Evolutionary conservation across 73 alveolate species (phyloP).

Genomic region (Paramecium primaurelia): DNA sequence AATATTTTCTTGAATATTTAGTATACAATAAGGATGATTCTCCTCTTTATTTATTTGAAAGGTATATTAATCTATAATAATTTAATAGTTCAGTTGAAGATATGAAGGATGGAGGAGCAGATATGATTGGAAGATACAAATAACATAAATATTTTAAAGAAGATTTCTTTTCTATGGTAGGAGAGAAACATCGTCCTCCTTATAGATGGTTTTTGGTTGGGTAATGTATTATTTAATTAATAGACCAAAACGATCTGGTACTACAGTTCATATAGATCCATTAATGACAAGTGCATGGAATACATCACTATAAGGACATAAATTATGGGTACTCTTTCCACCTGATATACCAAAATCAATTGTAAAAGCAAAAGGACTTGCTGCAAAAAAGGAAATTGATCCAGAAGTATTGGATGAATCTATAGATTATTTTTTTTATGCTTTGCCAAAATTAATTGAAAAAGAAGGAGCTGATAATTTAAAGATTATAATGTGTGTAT

Average conservation of each 20-base stretch:
- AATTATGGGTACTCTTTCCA: constrained; percentile 79
- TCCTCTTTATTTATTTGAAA: constrained; percentile 81
- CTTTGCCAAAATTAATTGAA: constrained; percentile 67
- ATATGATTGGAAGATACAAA: constrained; percentile 67
- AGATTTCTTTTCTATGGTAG: constrained; percentile 62
- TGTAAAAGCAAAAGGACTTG: constrained; percentile 64
- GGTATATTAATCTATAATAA: not conserved
- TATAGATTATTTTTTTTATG: constrained; percentile 71
- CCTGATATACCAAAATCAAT: constrained; percentile 66
- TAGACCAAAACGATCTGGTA: constrained; percentile 83
- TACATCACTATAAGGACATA: constrained; percentile 76
- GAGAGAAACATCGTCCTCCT: constrained; percentile 82
- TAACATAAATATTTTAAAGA: constrained; percentile 74
- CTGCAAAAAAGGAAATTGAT: constrained; percentile 58
- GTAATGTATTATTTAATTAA: not conserved
- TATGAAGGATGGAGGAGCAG: constrained; percentile 65
- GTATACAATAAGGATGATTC: constrained; percentile 76
- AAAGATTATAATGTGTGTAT: constrained; percentile 58
- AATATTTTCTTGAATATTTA: constrained; percentile 76
- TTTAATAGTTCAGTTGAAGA: constrained; percentile 66
- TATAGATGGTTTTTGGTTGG: constrained; percentile 88
- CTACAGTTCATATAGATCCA: constrained; percentile 83
- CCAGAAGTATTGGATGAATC: constrained; percentile 83
- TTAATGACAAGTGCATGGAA: constrained; percentile 86
- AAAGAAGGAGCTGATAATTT: constrained; percentile 47